These are phyloP conservation scores for Apiotrichum mycotoxinovorans DNA, from an alignment of 1,284 basidiomycete species.

Conservation along the genomic window DNA sequence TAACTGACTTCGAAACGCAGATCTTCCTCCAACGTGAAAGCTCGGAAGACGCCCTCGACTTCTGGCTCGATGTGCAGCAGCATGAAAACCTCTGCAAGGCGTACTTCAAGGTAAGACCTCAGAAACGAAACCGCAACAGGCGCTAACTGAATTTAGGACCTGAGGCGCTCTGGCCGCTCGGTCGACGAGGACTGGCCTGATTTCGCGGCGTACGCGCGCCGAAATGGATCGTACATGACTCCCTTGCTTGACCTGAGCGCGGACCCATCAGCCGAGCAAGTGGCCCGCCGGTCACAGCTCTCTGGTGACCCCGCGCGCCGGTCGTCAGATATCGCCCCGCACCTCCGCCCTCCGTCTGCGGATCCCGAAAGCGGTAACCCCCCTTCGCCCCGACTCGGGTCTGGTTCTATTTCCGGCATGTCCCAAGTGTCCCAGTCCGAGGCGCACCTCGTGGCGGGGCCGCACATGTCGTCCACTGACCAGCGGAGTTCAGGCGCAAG, in stretches of 20 bases:
- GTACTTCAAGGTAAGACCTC: constrained; percentile 71
- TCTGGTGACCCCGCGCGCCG: constrained; percentile 8
- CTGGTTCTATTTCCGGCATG: neutral
- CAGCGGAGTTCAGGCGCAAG: constrained; percentile 6
- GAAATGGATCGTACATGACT: constrained; percentile 61
- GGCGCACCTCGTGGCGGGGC: neutral
- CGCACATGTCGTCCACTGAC: neutral
- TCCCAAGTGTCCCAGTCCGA: neutral
- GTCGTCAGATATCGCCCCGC: constrained; percentile 8
- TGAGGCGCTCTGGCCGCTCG: constrained; percentile 84
- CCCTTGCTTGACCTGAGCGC: constrained; percentile 54
- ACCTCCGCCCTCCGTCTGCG: constrained; percentile 29
- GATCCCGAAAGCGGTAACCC: neutral
- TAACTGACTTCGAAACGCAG: constrained; percentile 20
- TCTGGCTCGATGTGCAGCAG: constrained; percentile 98
- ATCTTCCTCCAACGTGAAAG: constrained; percentile 86
- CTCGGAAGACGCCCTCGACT: constrained; percentile 92
- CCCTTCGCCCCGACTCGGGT: neutral
- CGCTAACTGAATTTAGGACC: constrained; percentile 55
- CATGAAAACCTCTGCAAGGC: constrained; percentile 97
- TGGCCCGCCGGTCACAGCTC: neutral
- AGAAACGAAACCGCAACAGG: neutral
- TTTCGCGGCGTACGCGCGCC: constrained; percentile 81
- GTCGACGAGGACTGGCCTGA: constrained; percentile 97
- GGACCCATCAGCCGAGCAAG: constrained; percentile 13